These are phyloP conservation scores for Flagelloscypha sp. DNA, from an alignment of 768 basidiomycete genomes.

Conservation along the genomic window DNA sequence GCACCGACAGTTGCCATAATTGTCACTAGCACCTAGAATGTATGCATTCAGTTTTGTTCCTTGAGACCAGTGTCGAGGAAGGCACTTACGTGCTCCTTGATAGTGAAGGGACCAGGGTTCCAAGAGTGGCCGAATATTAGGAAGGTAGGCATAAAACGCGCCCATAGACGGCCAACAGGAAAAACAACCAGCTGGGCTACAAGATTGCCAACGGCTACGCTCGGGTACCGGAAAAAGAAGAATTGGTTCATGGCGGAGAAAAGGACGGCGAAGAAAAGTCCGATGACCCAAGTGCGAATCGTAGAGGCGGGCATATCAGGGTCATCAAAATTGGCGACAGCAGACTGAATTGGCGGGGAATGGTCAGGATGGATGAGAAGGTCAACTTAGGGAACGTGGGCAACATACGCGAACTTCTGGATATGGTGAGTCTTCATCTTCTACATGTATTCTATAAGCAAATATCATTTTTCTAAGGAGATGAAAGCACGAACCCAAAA, in stretches of 20 bases:
- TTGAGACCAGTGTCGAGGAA: no score
- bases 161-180: slow-evolving; percentile 57
- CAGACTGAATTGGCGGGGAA: no score
- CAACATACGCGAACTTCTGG: slow-evolving; percentile 72
- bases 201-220: slow-evolving; percentile 41
- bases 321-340: slow-evolving; percentile 61
- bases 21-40: slow-evolving; percentile 52
- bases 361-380: no score
- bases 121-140: slow-evolving; percentile 42
- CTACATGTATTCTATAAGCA: no score
- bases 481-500: no score
- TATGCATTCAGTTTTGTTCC: no score
- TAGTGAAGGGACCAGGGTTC: slow-evolving; percentile 64
- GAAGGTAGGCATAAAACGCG: slow-evolving; percentile 41
- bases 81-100: slow-evolving; percentile 62
- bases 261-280: slow-evolving; percentile 44
- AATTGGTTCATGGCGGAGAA: slow-evolving; percentile 50
- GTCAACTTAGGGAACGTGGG: no score
- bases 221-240: slow-evolving; percentile 52
- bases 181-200: slow-evolving; percentile 65
- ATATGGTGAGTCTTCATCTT: slow-evolving; percentile 69
- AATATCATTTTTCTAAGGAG: no score
- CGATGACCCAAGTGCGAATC: slow-evolving; percentile 43
- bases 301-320: slow-evolving; percentile 49
- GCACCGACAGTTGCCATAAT: slow-evolving; percentile 67